Percentiles rank a stretch among this genome's conserved stretches.
These are phyloP conservation scores for Colletotrichum acutatum DNA, from an alignment of 2,329 filamentous ascomycete species.

Conservation along the genomic window DNA sequence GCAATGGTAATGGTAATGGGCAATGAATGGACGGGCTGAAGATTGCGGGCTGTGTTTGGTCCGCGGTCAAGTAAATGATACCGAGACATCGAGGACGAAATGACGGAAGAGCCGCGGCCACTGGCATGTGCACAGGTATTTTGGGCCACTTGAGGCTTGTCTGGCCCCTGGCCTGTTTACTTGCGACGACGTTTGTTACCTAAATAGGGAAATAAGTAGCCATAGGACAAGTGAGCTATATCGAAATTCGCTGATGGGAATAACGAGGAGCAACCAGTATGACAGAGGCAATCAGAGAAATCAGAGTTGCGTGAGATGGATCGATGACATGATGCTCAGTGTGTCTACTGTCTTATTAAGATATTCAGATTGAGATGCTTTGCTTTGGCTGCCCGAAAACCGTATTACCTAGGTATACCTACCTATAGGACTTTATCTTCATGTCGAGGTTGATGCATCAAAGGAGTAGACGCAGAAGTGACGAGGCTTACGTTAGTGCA, in stretches of 20 bases:
- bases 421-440: background rate
- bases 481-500: background rate
- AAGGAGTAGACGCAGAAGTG: background rate
- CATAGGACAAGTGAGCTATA: background rate
- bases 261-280: background rate
- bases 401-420: background rate
- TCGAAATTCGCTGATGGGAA: background rate
- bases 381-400: background rate
- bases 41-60: background rate
- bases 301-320: background rate
- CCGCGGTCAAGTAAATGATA: slow-evolving; percentile 2
- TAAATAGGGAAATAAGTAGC: background rate
- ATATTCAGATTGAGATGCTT: no score
- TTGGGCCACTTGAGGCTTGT: slow-evolving; percentile 6
- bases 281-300: background rate
- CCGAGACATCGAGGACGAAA: background rate
- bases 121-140: slow-evolving; percentile 17
- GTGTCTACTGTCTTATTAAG: no score
- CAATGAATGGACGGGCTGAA: background rate
- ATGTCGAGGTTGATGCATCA: slow-evolving; percentile 4
- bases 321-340: background rate
- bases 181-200: slow-evolving; percentile 23
- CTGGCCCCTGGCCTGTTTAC: slow-evolving; percentile 15
- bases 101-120: background rate
- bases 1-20: background rate